These are phyloP conservation scores for Plasmodium vivax DNA, from an alignment of 169 alveolate genomes.

Conservation along the genomic window DNA sequence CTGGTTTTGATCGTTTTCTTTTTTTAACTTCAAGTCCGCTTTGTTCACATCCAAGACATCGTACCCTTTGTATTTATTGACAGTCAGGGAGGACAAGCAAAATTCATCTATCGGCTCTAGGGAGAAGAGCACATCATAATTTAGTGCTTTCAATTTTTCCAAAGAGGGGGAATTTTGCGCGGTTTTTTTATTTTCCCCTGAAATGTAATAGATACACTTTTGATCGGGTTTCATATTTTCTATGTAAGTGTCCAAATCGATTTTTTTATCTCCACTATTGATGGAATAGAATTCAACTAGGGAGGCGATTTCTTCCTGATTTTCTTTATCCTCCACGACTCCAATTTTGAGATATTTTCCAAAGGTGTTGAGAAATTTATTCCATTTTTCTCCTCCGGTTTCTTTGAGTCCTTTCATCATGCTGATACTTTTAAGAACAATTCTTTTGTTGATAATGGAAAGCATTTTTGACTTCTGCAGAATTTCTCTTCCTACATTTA, in stretches of 20 bases:
- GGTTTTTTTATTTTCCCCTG: constrained; percentile 94
- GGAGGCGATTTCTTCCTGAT: constrained; percentile 95
- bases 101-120: constrained; percentile 98
- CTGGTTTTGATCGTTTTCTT: constrained; percentile 80
- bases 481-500: constrained; percentile 97
- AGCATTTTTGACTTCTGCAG: constrained; percentile 95
- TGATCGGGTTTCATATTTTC: constrained; percentile 94
- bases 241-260: constrained; percentile 93
- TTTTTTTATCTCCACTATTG: constrained; percentile 82
- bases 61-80: constrained; percentile 92
- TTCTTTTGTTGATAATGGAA: constrained; percentile 94
- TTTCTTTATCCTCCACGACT: constrained; percentile 96
- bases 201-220: constrained; percentile 94
- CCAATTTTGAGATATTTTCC: constrained; percentile 95
- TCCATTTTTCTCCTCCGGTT: constrained; percentile 89
- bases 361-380: constrained; percentile 92
- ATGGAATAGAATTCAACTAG: constrained; percentile 92
- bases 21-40: constrained; percentile 94
- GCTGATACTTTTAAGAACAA: constrained; percentile 94
- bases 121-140: constrained; percentile 94
- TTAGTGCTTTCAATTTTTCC: constrained; percentile 91
- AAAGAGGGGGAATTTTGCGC: constrained; percentile 94
- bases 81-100: constrained; percentile 91
- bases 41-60: constrained; percentile 94
- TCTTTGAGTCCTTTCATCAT: constrained; percentile 90